Base-by-base conservation (phyloP, 2,329 filamentous ascomycete species). In the Verruconis gallopava region DNA sequence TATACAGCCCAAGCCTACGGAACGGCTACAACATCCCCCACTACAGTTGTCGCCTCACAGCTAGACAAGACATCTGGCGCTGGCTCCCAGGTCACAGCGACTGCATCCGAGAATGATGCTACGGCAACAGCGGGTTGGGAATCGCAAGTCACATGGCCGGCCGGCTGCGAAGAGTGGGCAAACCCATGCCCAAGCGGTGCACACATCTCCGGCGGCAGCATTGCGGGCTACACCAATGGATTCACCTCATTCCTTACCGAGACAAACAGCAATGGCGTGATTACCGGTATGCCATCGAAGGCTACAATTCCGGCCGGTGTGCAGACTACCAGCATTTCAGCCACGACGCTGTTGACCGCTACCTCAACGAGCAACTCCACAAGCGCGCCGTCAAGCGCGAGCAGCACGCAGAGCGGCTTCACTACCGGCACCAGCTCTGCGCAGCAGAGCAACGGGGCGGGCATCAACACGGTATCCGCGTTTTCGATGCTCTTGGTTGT, bases 231-330 rank as follows among this genome's bases (percentile, higher is more conserved):
- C 25, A 36, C 36, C 14, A 44, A 44, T 38, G 42, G 22, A 18
- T 44, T 44, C 37, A 44, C 42, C 18, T 33, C 22, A 12, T 69
- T 60, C 55, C 57, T 66, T 18, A 64, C 64, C 20, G 43, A 62
- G 57, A 71, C 68, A 46, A 64, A 71, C 57, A 64, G 64, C 14
- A 49, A 58, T 15, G 67, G 68, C 36, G 67, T 69, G 25, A 60
- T 71, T 34, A 72, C 68, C 33, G 67, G 66, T 47, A 59, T 64
- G 56, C 67, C 67, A 21, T 3, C 36, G 3, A 32, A 28, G 25
- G 42, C 35, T 3, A 44, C 42, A n/a, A 35, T 37, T n/a, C 21
- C 21, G 21, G 33, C 42, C 17, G 42, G 33, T 19, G 37, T 44
- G n/a, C 11, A 12, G 9, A 38, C 37, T 9, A 15, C 38, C 9